These are phyloP conservation scores for Westerdykella ornata DNA, from an alignment of 2,329 filamentous ascomycete genomes.

Conservation along the genomic window DNA sequence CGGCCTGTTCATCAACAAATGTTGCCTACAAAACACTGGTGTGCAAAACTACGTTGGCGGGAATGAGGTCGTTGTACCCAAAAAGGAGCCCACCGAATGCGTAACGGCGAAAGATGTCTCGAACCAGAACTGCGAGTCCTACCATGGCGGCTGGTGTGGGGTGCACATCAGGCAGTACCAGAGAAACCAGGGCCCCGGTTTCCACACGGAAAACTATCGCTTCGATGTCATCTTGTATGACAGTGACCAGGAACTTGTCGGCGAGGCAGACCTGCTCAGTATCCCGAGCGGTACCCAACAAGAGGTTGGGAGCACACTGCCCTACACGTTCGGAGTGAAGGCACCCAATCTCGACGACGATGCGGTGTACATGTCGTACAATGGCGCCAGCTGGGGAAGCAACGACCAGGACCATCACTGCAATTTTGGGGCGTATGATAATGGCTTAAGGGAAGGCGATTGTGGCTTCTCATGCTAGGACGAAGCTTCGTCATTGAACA, in stretches of 20 bases:
- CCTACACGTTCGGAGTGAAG: not conserved
- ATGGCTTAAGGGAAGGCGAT: not conserved
- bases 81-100: too few species aligned
- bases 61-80: too few species aligned
- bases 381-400: not conserved
- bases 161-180: not conserved
- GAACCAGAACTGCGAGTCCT: not conserved
- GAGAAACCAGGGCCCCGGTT: not conserved
- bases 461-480: not conserved
- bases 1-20: too few species aligned
- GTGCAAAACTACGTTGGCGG: too few species aligned
- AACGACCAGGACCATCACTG: conserved; percentile 1
- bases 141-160: not conserved
- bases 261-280: not conserved
- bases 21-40: too few species aligned
- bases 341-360: not conserved
- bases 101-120: too few species aligned
- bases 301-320: not conserved
- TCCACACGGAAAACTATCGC: not conserved
- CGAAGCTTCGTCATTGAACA: too few species aligned
- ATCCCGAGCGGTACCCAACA: not conserved
- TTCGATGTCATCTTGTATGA: not conserved
- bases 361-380: not conserved
- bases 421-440: not conserved
- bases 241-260: not conserved